Percentiles rank a stretch among this genome's conserved stretches.
Conservation (phyloP, 768 basidiomycete genomes). For the Crucibulum laeve region DNA sequence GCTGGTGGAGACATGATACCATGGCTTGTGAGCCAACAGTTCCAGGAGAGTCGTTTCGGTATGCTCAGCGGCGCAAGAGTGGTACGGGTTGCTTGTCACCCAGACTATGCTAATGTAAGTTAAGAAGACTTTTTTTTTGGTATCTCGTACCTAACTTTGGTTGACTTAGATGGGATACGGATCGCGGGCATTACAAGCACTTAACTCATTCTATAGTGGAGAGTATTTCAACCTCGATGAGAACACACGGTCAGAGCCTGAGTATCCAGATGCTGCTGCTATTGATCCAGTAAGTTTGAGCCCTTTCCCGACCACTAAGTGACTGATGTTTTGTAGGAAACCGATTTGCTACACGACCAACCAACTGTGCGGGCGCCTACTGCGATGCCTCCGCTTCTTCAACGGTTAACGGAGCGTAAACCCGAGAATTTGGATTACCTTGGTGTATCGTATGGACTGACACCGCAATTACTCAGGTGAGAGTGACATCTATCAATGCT, state of each 20-base stretch:
- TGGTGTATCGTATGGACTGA: conserved; percentile 95
- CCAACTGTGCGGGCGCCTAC: conserved; percentile 66
- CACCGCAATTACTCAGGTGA: conserved; percentile 74
- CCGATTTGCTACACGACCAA: conserved; percentile 69
- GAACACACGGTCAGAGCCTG: conserved; percentile 39
- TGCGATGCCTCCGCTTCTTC: conserved; percentile 90
- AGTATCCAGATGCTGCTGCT: conserved; percentile 54
- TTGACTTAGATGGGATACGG: conserved; percentile 90
- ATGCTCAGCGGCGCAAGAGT: conserved; percentile 86
- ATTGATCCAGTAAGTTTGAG: conserved; percentile 37
- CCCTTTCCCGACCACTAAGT: background rate
- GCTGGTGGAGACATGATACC: conserved; percentile 97
- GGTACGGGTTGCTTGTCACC: conserved; percentile 92
- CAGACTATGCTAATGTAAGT: conserved; percentile 87
- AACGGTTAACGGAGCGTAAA: conserved; percentile 83
- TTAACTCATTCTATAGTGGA: conserved; percentile 91
- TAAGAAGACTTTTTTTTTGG: background rate
- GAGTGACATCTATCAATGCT: conserved; percentile 8
- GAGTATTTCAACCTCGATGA: conserved; percentile 90
- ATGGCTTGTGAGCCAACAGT: conserved; percentile 93
- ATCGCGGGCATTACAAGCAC: conserved; percentile 76
- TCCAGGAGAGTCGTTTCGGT: conserved; percentile 94
- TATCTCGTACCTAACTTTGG: conserved; percentile 6
- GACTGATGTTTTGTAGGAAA: conserved; percentile 18
- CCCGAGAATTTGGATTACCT: conserved; percentile 92